Evolutionary conservation across 306 rosid species (phyloP).

Genomic region (Hylodesmum podocarpum): DNA sequence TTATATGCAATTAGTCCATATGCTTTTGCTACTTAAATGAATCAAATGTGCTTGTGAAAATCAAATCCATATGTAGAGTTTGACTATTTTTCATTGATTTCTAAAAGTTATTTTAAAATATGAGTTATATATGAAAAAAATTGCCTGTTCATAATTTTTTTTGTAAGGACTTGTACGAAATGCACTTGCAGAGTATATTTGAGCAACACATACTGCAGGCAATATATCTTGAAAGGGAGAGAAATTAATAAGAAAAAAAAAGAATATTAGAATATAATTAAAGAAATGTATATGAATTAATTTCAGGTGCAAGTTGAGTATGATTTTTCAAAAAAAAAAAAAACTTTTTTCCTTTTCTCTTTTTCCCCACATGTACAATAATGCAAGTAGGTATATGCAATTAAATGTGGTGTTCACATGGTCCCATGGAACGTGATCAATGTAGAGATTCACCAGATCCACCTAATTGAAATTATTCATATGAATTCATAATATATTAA

Average conservation of each 20-base stretch:
- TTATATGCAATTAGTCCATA: too few relatives aligned
- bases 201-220: background rate
- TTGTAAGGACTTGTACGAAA: background rate
- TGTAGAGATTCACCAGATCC: constrained; percentile 37
- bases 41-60: background rate
- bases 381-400: constrained; percentile 43
- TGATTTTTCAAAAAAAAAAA: background rate
- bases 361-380: constrained; percentile 31
- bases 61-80: background rate
- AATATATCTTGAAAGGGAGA: background rate
- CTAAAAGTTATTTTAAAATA: background rate
- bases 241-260: background rate
- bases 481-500: constrained; percentile 19
- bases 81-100: background rate
- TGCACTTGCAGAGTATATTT: background rate
- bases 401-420: constrained; percentile 28
- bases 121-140: background rate
- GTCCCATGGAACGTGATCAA: constrained; percentile 42
- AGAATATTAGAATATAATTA: background rate
- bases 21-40: background rate
- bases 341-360: background rate
- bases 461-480: constrained; percentile 20
- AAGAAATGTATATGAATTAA: background rate
- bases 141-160: background rate
- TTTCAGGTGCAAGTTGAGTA: constrained; percentile 10